Base-by-base conservation (phyloP, 1,284 basidiomycete species). In the Apiotrichum mycotoxinovorans region DNA sequence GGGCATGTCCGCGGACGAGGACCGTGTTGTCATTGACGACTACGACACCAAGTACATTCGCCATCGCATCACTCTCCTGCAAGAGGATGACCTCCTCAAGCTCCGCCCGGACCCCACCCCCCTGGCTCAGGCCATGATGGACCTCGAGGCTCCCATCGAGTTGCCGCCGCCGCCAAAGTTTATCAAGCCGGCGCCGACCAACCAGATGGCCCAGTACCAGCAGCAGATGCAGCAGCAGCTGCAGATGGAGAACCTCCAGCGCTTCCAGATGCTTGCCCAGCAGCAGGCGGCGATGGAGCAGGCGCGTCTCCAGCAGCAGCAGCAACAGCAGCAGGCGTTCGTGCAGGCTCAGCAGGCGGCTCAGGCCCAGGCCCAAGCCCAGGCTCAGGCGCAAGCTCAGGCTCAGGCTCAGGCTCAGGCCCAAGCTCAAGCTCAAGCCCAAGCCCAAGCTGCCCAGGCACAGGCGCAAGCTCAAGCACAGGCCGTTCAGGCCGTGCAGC, bases 11-110 rank as follows among this genome's bases (percentile, higher is more conserved):
- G 65, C 65, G 35, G 73, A 76, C 20, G 69, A 76, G 22, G 75
- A 77, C 52, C 68, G 71, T 11, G 57, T 79, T 12, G 65, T 79
- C 20, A 65, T 78, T 20, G 77, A 79, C 58, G 77, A 79, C 65
- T 68, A 69, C 33, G 75, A 77, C 52, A 54, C 66, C 25, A 73
- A 75, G 56, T 76, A 77, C 58, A 67, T 76, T 48, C 63, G 65
- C n/a, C 53, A 71, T 51, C 72, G 76, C 20, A 58, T 74, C 34
- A 65, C 60, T 12, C 59, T 77, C 1, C 63, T 76, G 11, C 63
- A 54, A n/a, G 67, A 69, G 4, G 66, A 69, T 18, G 77, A 79
- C 54, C 44, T 76, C 38, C 57, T 59, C 26, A 68, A 70, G 49
- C 66, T 78, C 18, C 54, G 60, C 26, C 73, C 75, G 3, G 71